Base-by-base conservation (phyloP, 1,139 yeast genomes). In the Torulaspora globosa region DNA sequence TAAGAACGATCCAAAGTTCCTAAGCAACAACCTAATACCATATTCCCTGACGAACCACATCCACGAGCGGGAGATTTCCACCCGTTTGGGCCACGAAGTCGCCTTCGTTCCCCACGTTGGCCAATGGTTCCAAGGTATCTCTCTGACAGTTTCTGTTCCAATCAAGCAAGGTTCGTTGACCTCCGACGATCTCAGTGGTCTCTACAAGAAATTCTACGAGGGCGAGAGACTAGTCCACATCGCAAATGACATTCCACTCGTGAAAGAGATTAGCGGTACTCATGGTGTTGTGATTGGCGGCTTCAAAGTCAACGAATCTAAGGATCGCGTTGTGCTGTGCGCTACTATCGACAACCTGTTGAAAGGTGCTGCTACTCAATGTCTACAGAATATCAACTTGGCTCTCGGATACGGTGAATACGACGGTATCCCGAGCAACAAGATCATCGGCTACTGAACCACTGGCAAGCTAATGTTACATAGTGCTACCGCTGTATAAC, bases 291-390 rank as follows among this genome's bases (percentile, higher is more conserved):
- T 84, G 19, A 78, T 92, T 52, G 98, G 98, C 49, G 98, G 95
- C 0, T 94, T 92, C 66, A 96, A 95, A 27, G 95, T 94, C 40
- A 88, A 84, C 66, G 80, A 92, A 30, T 80, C 81, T 51, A 89
- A 86, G 62, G 84, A 88, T 70, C 80, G 99, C 65, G 95, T 90
- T 28, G 98, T 92, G 35, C 73, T 92, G 46, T 94, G 90, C 46
- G 96, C 96, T 18, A 89, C 97, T 11, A 92, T 92, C 59, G 99
- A 94, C 66, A 92, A 92, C 68, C 74, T 92, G 63, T 78, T 92
- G 63, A 92, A 92, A 74, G 99, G 99, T 54, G 99, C 99, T 41
- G 95, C 97, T 46, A 92, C 99, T 19, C 99, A 90, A 71, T 92
- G 97, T 70, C 71, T 92, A 68, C 99, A 92, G 70, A 92, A 92